A percentile compares a stretch with the other conserved stretches of the same genome.
Conservation (phyloP, 345 rosid species). For the Lepidium aucheri region DNA sequence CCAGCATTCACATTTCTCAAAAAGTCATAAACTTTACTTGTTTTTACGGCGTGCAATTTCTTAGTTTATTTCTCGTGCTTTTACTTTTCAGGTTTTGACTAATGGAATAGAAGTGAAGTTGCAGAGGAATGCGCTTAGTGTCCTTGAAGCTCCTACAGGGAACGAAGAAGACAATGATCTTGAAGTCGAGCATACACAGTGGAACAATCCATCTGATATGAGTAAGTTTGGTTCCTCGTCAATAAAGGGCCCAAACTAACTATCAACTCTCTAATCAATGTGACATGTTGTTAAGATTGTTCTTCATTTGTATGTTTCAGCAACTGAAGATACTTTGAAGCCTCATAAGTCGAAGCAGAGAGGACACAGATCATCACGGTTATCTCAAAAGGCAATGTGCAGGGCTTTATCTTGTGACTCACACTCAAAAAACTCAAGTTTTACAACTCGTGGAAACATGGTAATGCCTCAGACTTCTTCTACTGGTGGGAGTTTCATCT, state of each 20-base stretch:
- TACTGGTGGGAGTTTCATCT: not conserved
- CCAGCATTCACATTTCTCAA: constrained; percentile 16
- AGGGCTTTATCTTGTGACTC: constrained; percentile 75
- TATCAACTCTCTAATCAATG: not conserved
- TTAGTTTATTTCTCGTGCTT: not conserved
- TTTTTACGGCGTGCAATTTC: not conserved
- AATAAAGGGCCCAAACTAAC: no score
- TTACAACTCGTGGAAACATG: constrained; percentile 46
- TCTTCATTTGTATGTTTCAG: constrained; percentile 30
- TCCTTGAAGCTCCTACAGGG: constrained; percentile 95
- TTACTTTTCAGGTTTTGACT: constrained; percentile 66
- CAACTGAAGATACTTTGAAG: constrained; percentile 75
- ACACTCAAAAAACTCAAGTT: constrained; percentile 60
- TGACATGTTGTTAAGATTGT: not conserved
- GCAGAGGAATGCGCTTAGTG: constrained; percentile 97
- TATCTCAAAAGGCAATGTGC: constrained; percentile 65
- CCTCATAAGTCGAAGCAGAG: constrained; percentile 75
- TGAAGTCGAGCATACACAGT: constrained; percentile 53
- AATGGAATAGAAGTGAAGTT: constrained; percentile 97
- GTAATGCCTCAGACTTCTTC: constrained; percentile 28
- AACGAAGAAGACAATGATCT: constrained; percentile 79
- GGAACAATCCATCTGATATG: constrained; percentile 76
- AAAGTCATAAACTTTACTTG: not conserved
- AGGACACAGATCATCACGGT: constrained; percentile 58
- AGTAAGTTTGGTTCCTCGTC: constrained; percentile 40